phyloP scores from a whole-genome alignment of 805 yeast genomes.

The Vanderwaltozyma verrucispora region DNA sequence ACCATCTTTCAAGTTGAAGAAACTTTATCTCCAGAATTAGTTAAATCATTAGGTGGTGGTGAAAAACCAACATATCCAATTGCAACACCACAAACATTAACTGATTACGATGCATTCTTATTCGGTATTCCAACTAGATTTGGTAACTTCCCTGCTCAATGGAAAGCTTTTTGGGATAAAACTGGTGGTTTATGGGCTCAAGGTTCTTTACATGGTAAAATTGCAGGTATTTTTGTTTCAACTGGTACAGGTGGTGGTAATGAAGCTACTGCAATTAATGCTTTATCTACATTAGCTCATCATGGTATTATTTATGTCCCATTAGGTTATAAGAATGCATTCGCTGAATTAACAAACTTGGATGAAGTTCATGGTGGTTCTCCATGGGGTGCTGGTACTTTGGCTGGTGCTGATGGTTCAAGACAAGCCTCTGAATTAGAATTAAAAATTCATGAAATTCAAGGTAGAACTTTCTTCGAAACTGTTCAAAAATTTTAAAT shows the following conservation, averaged over 20 bases:
- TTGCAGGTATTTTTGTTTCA: slow-evolving; percentile 61
- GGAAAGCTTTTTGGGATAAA: slow-evolving; percentile 64
- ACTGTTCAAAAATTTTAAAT: slow-evolving; percentile 22
- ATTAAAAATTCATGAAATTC: slow-evolving; percentile 49
- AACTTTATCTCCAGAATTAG: slow-evolving; percentile 55
- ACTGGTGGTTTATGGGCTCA: slow-evolving; percentile 74
- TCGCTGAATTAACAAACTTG: slow-evolving; percentile 43
- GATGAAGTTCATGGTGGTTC: slow-evolving; percentile 70
- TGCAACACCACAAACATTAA: slow-evolving; percentile 49
- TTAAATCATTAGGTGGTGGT: slow-evolving; percentile 51
- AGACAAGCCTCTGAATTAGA: slow-evolving; percentile 57
- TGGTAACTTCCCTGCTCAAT: slow-evolving; percentile 74
- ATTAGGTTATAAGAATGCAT: slow-evolving; percentile 54
- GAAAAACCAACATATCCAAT: slow-evolving; percentile 53
- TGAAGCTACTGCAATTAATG: slow-evolving; percentile 57
- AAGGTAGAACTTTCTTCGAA: slow-evolving; percentile 56
- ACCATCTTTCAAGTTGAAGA: slow-evolving; percentile 74
- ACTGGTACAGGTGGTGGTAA: slow-evolving; percentile 84
- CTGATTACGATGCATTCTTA: slow-evolving; percentile 64
- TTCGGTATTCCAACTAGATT: slow-evolving; percentile 84
- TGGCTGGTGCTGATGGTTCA: slow-evolving; percentile 70
- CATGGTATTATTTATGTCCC: slow-evolving; percentile 79
- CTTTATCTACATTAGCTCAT: slow-evolving; percentile 57
- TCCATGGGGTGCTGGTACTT: slow-evolving; percentile 80
- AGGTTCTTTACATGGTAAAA: slow-evolving; percentile 65